Evolutionary conservation across 768 basidiomycete genomes (phyloP), one percentile per base, ranked within the genome.

Genomic region (Pisolithus albus): DNA sequence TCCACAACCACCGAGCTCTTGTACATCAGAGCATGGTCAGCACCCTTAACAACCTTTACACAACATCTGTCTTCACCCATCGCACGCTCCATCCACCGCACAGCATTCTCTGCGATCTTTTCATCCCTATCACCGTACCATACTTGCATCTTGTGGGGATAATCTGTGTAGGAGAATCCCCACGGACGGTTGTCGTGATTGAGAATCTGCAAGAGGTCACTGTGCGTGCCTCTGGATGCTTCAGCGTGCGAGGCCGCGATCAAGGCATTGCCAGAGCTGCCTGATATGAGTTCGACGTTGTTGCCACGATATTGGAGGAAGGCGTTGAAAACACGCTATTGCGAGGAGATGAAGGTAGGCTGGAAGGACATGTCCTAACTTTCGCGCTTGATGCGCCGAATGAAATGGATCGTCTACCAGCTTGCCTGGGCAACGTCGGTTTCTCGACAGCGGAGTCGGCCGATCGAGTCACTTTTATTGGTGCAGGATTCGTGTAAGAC

Each of bases 101-200:
- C 85, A 42, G 91, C 88, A 59, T 86, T 84, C 65, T 95, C 87
- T 32, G 86, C 85, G 54, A 99, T 95, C 71, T 86, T 87, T 69
- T 97, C 95, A 66, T 99, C 95, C 56, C 77, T 80, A 59, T 92
- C 88, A 3, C 95, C 95, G 57, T 92, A 92, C 92, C 92, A 97
- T 38, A 99, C 83, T 40, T 80, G 81, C 43, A 90, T 86, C 26
- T 70, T 74, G 60, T 87, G 84, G 13, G 81, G 81, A 57, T 94
- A 88, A 19, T 88, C 78, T 15, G 78, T 66, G 64, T 97, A 97
- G 9, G 84, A 84, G 70, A 96, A 94, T 0, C 91, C 95, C 88
- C 89, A 92, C 1, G 88, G 83, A 56, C 83, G 82, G 42, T 87
- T 83, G 58, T 90, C 88, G 57, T 91, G 90, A 60, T 94, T 92